Percentiles rank a stretch among this genome's conserved stretches.
These are phyloP conservation scores for Astrephomene gubernaculifera DNA, from an alignment of 139 green algal species.

Conservation along the genomic window DNA sequence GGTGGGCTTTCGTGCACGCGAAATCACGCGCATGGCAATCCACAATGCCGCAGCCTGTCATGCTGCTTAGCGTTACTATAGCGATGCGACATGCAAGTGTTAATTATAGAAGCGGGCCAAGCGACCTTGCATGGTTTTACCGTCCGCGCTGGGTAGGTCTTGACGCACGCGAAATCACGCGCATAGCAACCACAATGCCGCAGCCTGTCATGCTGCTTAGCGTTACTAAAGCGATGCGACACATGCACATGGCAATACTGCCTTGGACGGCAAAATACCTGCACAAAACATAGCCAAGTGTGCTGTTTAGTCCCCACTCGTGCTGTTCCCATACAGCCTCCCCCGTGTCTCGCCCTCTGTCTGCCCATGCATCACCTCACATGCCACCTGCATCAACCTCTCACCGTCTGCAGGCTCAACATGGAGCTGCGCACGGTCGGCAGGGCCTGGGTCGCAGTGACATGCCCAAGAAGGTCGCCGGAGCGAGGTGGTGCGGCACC, in stretches of 20 bases:
- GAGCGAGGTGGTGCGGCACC: conserved; percentile 81
- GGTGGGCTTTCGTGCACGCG: conserved; percentile 43
- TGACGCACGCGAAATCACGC: conserved; percentile 29
- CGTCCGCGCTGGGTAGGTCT: conserved; percentile 38
- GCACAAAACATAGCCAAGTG: no score
- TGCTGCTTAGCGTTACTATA: conserved; percentile 32
- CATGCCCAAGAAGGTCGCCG: conserved; percentile 87
- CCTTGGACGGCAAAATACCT: no score
- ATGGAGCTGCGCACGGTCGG: conserved; percentile 71
- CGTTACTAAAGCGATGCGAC: conserved; percentile 13
- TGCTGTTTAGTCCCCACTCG: no score
- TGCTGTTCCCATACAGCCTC: no score
- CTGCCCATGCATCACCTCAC: no score
- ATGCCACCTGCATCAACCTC: not conserved
- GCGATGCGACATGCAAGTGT: not conserved
- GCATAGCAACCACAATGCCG: conserved; percentile 15
- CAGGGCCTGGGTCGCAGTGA: conserved; percentile 78
- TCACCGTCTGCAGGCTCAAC: conserved; percentile 57
- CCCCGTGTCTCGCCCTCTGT: no score
- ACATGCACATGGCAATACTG: no score
- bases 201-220: not conserved
- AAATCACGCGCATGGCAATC: conserved; percentile 22
- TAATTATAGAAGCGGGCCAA: conserved; percentile 13
- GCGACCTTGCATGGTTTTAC: conserved; percentile 19
- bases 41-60: conserved; percentile 11